A percentile compares a stretch with the other conserved stretches of the same genome.
These are phyloP conservation scores for Mangifera indica DNA, from an alignment of 345 rosid genomes.

Conservation along the genomic window DNA sequence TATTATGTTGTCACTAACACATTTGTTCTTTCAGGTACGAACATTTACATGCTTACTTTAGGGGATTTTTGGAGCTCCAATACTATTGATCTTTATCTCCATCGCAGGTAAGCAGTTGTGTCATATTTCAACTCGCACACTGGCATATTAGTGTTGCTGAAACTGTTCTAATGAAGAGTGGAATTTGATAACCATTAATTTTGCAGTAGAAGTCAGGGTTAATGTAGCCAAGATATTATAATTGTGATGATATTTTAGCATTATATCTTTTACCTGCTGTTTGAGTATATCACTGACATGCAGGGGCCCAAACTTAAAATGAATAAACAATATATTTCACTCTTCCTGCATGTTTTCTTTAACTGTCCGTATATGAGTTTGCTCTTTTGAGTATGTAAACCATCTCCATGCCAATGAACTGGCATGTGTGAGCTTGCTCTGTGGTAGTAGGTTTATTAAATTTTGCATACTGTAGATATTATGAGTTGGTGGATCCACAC, in stretches of 20 bases:
- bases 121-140: neutral
- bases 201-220: neutral
- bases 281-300: neutral
- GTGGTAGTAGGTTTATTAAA: conserved; percentile 19
- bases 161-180: conserved; percentile 3
- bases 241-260: neutral
- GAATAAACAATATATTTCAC: neutral
- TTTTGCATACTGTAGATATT: conserved; percentile 47
- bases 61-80: conserved; percentile 98
- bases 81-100: conserved; percentile 87
- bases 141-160: no score
- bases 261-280: neutral
- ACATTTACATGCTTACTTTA: conserved; percentile 83
- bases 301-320: neutral
- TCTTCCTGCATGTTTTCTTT: neutral
- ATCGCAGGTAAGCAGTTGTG: conserved; percentile 58
- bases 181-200: neutral
- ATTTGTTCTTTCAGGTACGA: conserved; percentile 55
- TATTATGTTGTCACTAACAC: neutral
- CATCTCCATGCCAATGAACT: neutral
- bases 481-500: conserved; percentile 73
- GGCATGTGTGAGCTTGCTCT: neutral
- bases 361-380: neutral
- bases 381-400: neutral
- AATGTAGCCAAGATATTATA: neutral